These are phyloP conservation scores for Plasmodium vivax DNA, from an alignment of 169 alveolate species.

Conservation along the genomic window DNA sequence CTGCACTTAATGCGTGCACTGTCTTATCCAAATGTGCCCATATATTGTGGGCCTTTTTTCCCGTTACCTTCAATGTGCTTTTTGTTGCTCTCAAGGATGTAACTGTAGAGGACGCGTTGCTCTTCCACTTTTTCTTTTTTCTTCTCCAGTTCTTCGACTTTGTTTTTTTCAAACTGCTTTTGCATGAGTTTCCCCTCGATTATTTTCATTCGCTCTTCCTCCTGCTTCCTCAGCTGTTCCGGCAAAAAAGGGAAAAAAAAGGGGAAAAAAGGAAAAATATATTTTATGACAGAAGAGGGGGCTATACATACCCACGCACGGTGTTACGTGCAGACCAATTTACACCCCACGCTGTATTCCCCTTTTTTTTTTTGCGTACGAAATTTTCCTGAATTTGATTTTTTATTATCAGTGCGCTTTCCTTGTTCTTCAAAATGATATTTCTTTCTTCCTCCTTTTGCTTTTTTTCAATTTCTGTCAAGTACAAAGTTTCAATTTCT, in stretches of 20 bases:
- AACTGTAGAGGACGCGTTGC: constrained; percentile 29
- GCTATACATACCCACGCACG: background rate
- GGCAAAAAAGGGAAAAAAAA: background rate
- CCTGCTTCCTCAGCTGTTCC: constrained; percentile 52
- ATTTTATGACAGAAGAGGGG: background rate
- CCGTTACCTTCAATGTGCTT: constrained; percentile 55
- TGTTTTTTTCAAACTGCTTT: constrained; percentile 63
- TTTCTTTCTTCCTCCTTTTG: constrained; percentile 56
- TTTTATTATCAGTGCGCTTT: constrained; percentile 62
- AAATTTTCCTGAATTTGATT: constrained; percentile 68
- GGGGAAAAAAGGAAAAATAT: background rate
- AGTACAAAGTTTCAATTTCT: constrained; percentile 60
- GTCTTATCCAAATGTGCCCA: background rate
- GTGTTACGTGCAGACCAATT: background rate
- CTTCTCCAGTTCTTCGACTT: constrained; percentile 64
- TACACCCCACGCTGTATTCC: background rate
- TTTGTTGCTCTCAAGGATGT: constrained; percentile 38
- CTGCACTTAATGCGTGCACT: background rate
- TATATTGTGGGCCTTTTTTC: background rate
- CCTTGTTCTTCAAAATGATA: constrained; percentile 45
- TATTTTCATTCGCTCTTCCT: constrained; percentile 55
- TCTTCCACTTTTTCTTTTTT: constrained; percentile 42
- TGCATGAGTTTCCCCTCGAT: constrained; percentile 68
- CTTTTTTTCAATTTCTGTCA: constrained; percentile 50
- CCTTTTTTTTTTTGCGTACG: constrained; percentile 34